These are phyloP conservation scores for Debaryomyces sp. DNA, from an alignment of 1,139 yeast genomes.

Conservation along the genomic window DNA sequence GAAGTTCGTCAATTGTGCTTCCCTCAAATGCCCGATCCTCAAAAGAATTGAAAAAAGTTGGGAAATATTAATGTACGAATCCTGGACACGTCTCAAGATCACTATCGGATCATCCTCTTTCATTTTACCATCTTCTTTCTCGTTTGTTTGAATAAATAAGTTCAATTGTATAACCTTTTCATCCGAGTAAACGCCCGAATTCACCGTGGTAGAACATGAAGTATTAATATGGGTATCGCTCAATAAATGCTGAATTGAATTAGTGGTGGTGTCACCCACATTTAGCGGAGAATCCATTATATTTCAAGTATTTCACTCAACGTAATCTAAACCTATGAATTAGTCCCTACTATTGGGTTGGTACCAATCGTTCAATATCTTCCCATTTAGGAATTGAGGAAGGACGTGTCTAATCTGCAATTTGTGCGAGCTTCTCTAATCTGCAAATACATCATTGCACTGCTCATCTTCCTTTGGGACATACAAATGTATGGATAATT, in stretches of 20 bases:
- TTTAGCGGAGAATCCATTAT: slow-evolving; percentile 50
- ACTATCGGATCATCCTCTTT: slow-evolving; percentile 17
- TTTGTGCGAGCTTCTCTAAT: not conserved
- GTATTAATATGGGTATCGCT: slow-evolving; percentile 38
- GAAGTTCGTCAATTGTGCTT: slow-evolving; percentile 30
- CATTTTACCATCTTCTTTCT: slow-evolving; percentile 1
- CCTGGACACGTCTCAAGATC: slow-evolving; percentile 47
- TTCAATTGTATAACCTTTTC: slow-evolving; percentile 43
- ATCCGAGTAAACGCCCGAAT: slow-evolving; percentile 41
- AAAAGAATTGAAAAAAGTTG: slow-evolving; percentile 41
- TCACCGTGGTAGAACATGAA: slow-evolving; percentile 23
- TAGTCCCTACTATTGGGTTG: not conserved
- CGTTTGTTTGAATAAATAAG: slow-evolving; percentile 10
- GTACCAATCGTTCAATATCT: slow-evolving; percentile 6
- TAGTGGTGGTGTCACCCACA: slow-evolving; percentile 48
- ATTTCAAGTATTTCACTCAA: not conserved
- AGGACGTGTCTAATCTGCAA: slow-evolving; percentile 16
- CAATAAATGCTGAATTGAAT: slow-evolving; percentile 41
- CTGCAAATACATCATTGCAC: slow-evolving; percentile 6
- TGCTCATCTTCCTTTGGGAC: not conserved
- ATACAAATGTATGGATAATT: not conserved
- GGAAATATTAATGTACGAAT: slow-evolving; percentile 44
- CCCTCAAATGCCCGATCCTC: slow-evolving; percentile 28
- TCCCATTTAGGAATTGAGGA: slow-evolving; percentile 10
- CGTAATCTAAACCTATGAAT: not conserved